phyloP scores from a whole-genome alignment of 163 green algal genomes.

The Scenedesmus sp. region DNA sequence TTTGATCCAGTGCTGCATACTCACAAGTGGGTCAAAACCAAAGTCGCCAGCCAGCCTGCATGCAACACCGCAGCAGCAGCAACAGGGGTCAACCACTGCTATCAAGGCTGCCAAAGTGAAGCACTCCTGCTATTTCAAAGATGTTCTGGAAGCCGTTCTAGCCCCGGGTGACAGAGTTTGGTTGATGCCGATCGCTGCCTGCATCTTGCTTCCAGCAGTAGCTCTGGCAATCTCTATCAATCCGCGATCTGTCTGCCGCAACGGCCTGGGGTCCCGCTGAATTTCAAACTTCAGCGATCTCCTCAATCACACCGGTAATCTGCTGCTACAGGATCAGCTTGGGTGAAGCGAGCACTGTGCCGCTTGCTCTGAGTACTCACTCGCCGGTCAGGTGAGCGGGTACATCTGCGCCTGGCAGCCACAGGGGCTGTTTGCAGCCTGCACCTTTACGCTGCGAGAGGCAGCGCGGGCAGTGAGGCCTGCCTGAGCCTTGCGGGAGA shows the following conservation, averaged over 20 bases:
- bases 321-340: neutral
- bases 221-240: slow-evolving; percentile 14
- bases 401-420: slow-evolving; percentile 53
- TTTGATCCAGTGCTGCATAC: neutral
- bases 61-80: slow-evolving; percentile 3
- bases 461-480: neutral
- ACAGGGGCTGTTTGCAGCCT: slow-evolving; percentile 39
- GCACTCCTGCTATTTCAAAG: neutral
- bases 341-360: neutral
- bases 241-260: neutral
- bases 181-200: neutral
- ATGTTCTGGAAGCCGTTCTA: neutral
- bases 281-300: neutral
- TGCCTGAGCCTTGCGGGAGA: neutral
- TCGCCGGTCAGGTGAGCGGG: slow-evolving; percentile 54
- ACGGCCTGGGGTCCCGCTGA: neutral
- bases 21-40: slow-evolving; percentile 93
- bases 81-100: slow-evolving; percentile 11
- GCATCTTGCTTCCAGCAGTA: slow-evolving; percentile 13
- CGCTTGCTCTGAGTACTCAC: slow-evolving; percentile 42
- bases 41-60: slow-evolving; percentile 70
- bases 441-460: slow-evolving; percentile 9
- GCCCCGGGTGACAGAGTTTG: neutral
- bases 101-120: neutral
- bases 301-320: neutral